These are phyloP conservation scores for Curvularia eragrostidis DNA, from an alignment of 2,329 filamentous ascomycete species.

Conservation along the genomic window DNA sequence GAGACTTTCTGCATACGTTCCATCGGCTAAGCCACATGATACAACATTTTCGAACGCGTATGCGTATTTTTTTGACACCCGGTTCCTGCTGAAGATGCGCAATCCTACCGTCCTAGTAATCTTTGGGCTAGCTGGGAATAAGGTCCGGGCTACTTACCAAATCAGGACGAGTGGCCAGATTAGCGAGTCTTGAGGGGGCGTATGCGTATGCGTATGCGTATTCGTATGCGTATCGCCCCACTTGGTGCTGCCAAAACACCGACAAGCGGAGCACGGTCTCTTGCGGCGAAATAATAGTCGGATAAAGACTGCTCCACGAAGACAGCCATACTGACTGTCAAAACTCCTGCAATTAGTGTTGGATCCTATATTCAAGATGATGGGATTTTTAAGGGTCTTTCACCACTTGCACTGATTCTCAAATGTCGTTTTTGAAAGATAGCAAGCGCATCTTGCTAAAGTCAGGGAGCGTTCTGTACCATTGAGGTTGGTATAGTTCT, in stretches of 20 bases:
- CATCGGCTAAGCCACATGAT: background rate
- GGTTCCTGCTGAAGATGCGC: background rate
- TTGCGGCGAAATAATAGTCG: background rate
- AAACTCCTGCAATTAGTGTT: too few relatives aligned
- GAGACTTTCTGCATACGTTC: background rate
- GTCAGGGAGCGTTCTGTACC: too few relatives aligned
- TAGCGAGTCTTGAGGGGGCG: background rate
- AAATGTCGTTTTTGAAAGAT: too few relatives aligned
- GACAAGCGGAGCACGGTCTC: too few relatives aligned
- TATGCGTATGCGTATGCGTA: conserved; percentile 5
- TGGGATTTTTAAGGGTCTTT: too few relatives aligned
- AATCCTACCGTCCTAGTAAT: background rate
- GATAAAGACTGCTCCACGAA: background rate
- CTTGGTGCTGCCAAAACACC: too few relatives aligned
- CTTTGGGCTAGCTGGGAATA: background rate
- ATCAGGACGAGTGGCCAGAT: background rate
- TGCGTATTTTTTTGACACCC: background rate
- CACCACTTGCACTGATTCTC: too few relatives aligned
- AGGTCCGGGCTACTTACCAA: background rate
- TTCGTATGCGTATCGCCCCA: conserved; percentile 1
- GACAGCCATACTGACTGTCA: too few relatives aligned
- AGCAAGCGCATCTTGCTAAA: too few relatives aligned
- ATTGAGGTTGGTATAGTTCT: too few relatives aligned
- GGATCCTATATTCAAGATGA: too few relatives aligned
- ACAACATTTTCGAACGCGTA: background rate